Conservation (phyloP, 306 rosid species). For the Cucumis sativus region Cucumber_9930_V3 NC_026661.2:18943501-18944000, state of each 20-base stretch:
- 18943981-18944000: slow-evolving; percentile 43
- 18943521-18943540: slow-evolving; percentile 51
- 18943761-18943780: slow-evolving; percentile 90
- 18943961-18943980: slow-evolving; percentile 88
- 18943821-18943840: slow-evolving; percentile 7
- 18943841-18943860: slow-evolving; percentile 22
- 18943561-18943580: slow-evolving; percentile 1
- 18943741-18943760: slow-evolving; percentile 93
- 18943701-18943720: slow-evolving; percentile 69
- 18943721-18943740: slow-evolving; percentile 58
- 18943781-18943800: slow-evolving; percentile 82
- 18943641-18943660: background rate
- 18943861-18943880: background rate
- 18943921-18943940: slow-evolving; percentile 87
- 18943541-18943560: slow-evolving; percentile 49
- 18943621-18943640: background rate
- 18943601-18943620: background rate
- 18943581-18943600: background rate
- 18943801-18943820: slow-evolving; percentile 66
- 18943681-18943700: slow-evolving; percentile 76
- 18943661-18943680: slow-evolving; percentile 12
- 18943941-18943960: slow-evolving; percentile 88
- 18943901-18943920: slow-evolving; percentile 88
- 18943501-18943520: slow-evolving; percentile 57
- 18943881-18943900: slow-evolving; percentile 12